Conservation (phyloP, 1,139 yeast species). For the Yamadazyma spencermartinsiae region DNA sequence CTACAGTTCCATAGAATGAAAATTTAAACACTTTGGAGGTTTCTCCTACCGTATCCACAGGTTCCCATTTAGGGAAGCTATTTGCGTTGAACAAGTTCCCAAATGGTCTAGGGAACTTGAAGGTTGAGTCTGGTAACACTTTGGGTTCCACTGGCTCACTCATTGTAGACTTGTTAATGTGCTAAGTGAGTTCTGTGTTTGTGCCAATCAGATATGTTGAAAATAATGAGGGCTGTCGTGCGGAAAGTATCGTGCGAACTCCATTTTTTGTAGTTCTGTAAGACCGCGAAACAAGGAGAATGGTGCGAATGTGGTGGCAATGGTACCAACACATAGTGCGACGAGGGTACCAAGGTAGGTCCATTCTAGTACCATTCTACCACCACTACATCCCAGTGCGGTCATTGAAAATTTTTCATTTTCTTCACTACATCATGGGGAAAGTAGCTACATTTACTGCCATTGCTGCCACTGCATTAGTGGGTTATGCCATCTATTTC, state of each 20-base stretch:
- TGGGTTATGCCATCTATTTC: constrained; percentile 84
- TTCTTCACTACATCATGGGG: constrained; percentile 27
- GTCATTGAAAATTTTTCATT: no score
- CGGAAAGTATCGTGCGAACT: no score
- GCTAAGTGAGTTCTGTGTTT: no score
- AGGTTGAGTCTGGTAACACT: constrained; percentile 36
- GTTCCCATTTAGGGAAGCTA: constrained; percentile 48
- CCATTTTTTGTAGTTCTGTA: no score
- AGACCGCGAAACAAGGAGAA: no score
- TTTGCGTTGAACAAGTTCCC: constrained; percentile 39
- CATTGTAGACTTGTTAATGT: no score
- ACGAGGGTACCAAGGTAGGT: no score
- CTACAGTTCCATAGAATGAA: constrained; percentile 46
- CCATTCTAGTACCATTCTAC: background rate
- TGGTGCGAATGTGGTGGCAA: no score
- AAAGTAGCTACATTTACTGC: constrained; percentile 50
- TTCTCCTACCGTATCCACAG: constrained; percentile 45
- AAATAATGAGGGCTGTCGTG: no score
- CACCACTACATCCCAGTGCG: background rate
- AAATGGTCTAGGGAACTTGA: constrained; percentile 46
- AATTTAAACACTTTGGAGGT: constrained; percentile 42
- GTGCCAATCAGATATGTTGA: no score
- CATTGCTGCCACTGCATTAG: constrained; percentile 53
- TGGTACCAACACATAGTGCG: no score
- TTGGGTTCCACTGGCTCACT: background rate